Base-by-base conservation (phyloP, 345 rosid genomes). In the Kernera saxatilis region DNA sequence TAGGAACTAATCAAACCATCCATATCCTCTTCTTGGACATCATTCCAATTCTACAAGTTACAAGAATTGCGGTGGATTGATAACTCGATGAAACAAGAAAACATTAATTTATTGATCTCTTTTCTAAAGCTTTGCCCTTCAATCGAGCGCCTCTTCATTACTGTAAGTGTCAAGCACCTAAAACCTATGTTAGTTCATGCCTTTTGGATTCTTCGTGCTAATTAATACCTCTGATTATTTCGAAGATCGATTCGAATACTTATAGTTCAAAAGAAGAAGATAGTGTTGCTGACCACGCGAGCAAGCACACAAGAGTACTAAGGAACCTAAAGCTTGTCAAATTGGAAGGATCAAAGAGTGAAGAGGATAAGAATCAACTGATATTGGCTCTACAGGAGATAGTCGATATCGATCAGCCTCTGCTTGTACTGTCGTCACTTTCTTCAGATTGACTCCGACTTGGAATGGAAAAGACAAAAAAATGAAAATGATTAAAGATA, bases 1-100 rank as follows among this genome's bases (percentile, higher is more conserved):
- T 82, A 88, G 87, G 86, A 73, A 29, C 43, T 86, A 39, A 71
- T 88, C 13, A 60, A 59, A 69, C 86, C 81, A 19, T 80, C 82
- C 3, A 48, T 88, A 12, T 78, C 87, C 17, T 71, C 74, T 17
- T 75, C 80, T 21, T 58, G 44, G 66, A 57, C 82, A 49, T 79
- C 80, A 19, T 86, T 86, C 44, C 86, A 80, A 27, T 84, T 88
- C 71, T 88, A 83, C 67, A 78, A 73, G 15, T 58, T 88, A 56
- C 83, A 80, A 49, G 90, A 84, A 60, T 11, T 88, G 52, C 62
- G 82, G 80, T 88, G 93, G 93, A 83, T 84, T 2, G 93, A 88
- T 46, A 59, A 67, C 71, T 75, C 71, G 10, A 35, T 57, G 23
- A 69, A 73, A 69, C 72, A 69, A 59, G 78, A 58, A 70, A 81